Evolutionary conservation across 2,329 filamentous ascomycete genomes (phyloP).

Genomic region (Aspergillus sp.): DNA sequence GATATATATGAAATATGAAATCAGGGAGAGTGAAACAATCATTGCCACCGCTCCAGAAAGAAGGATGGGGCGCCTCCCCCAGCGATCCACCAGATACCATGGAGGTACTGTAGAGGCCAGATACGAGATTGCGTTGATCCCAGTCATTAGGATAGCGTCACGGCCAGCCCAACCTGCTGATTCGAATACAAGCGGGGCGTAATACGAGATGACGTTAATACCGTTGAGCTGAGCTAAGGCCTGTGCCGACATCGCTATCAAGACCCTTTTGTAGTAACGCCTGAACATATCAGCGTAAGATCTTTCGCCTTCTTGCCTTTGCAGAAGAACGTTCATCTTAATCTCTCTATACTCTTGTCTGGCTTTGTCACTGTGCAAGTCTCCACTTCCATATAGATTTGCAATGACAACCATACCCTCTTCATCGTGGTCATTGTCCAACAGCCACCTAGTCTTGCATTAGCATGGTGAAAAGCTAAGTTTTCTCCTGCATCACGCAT

Average conservation of each 20-base stretch:
- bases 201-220: slow-evolving; percentile 99
- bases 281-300: slow-evolving; percentile 93
- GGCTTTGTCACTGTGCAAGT: slow-evolving; percentile 90
- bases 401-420: slow-evolving; percentile 98
- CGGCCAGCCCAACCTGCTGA: slow-evolving; percentile 94
- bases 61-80: slow-evolving; percentile 85
- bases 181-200: slow-evolving; percentile 94
- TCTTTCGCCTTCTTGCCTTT: slow-evolving; percentile 92
- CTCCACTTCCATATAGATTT: slow-evolving; percentile 92
- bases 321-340: slow-evolving; percentile 94
- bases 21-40: slow-evolving; percentile 81
- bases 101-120: slow-evolving; percentile 89
- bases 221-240: slow-evolving; percentile 94
- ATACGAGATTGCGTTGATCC: slow-evolving; percentile 91
- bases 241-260: slow-evolving; percentile 98
- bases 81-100: slow-evolving; percentile 93
- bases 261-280: slow-evolving; percentile 85
- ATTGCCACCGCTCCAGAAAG: slow-evolving; percentile 87
- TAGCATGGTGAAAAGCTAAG: slow-evolving; percentile 4
- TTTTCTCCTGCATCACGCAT: not conserved
- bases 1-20: slow-evolving; percentile 94
- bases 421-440: slow-evolving; percentile 97
- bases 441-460: slow-evolving; percentile 70
- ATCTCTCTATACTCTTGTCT: slow-evolving; percentile 97
- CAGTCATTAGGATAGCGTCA: slow-evolving; percentile 92